Percentiles rank a stretch among this genome's conserved stretches.
Conservation (phyloP, 1,139 yeast species). For the Candida pseudocylindracea region DNA sequence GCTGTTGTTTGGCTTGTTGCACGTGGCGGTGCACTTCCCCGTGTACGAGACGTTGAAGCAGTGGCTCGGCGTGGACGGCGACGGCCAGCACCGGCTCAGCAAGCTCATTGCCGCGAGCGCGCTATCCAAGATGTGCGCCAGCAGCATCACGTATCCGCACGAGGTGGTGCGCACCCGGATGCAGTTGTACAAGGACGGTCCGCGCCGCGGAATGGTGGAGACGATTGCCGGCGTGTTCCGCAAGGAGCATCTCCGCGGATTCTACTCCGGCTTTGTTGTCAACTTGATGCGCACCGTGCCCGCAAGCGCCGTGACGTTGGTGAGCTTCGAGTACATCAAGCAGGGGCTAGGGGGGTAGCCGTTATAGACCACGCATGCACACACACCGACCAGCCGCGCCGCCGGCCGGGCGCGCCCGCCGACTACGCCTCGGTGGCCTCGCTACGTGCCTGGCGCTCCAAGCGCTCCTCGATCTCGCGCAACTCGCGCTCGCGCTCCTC, state of each 20-base stretch:
- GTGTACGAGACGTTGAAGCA: constrained; percentile 68
- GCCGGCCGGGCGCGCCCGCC: too few species aligned
- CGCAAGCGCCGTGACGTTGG: constrained; percentile 81
- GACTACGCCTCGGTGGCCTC: too few species aligned
- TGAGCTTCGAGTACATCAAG: constrained; percentile 79
- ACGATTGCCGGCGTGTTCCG: constrained; percentile 23
- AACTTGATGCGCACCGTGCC: constrained; percentile 86
- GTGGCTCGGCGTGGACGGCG: constrained; percentile 13
- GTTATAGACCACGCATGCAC: too few species aligned
- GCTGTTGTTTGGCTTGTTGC: constrained; percentile 72
- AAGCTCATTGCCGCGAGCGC: constrained; percentile 46
- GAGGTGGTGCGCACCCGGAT: constrained; percentile 84
- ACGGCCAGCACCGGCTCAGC: constrained; percentile 15
- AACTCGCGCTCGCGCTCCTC: constrained; percentile 78
- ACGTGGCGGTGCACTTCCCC: constrained; percentile 95
- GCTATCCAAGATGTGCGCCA: constrained; percentile 72
- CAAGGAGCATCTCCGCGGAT: constrained; percentile 63
- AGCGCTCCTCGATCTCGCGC: constrained; percentile 57
- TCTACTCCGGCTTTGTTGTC: constrained; percentile 76
- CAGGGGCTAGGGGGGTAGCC: neutral
- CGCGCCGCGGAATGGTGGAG: constrained; percentile 6
- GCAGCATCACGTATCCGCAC: constrained; percentile 84
- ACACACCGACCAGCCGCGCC: too few species aligned
- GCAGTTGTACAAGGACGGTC: constrained; percentile 27
- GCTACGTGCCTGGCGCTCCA: constrained; percentile 5